Evolutionary conservation across 1,139 yeast genomes (phyloP), one percentile per base, ranked within the genome.

Genomic region (Scheffersomyces cryptocercus): DNA sequence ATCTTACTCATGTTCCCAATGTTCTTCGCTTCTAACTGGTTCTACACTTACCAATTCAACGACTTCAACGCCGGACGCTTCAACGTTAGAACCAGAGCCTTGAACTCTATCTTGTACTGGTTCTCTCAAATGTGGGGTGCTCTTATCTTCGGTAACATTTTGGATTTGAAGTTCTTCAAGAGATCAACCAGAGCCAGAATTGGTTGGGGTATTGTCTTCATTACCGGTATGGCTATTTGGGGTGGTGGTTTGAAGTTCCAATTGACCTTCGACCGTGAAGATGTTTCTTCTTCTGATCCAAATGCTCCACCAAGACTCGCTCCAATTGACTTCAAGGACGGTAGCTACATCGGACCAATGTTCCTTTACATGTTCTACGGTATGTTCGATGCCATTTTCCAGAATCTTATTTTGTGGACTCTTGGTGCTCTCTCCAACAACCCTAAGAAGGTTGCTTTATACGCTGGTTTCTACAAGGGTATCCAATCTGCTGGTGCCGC

Each of bases 401-500:
- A 82, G 62, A 70, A 79, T 28, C 80, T 59, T 58, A 69, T 74
- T 46, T 77, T 79, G 61, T 82, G 84, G 82, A 47, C 75, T 30
- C 64, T 82, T 62, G 86, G 86, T 42, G 77, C 83, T 28, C 59
- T 81, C 46, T 75, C 84, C 47, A 80, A 81, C 59, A 75, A 77
- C 57, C 78, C 84, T 30, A 71, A 77, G 63, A 79, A 74, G 57
- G 64, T 72, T 26, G 84, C 85, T 10, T 65, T 81, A 46, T 80
- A 79, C 53, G 83, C 81, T 37, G 85, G 85, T 37, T 78, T 78
- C 61, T 82, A 79, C 67, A 82, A 82, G 65, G 81, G 84, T 47
- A 62, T 81, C 41, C 87, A 82, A 64, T 75, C 82, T 28, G 85
- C 84, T 11, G 85, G 83, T 56, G 81, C 82, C 15, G 85, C 84